Evolutionary conservation across 768 basidiomycete genomes (phyloP), one percentile per base, ranked within the genome.

Genomic region (Candolleomyces eurysporus): DNA sequence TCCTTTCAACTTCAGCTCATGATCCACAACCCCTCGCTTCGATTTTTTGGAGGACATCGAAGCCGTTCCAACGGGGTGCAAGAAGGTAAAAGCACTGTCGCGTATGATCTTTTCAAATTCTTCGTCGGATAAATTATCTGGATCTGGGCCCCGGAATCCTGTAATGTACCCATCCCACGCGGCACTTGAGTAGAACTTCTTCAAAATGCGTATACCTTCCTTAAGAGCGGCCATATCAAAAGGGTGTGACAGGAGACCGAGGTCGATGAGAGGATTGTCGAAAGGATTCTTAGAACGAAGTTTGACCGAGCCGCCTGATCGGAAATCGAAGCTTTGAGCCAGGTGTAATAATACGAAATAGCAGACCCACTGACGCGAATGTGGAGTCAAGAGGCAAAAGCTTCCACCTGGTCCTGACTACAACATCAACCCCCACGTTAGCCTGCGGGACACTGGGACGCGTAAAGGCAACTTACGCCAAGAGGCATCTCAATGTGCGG

Each of bases 1-100:
- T 0, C 73, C 73, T 61, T 79, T 78, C 9, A 80, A 74, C 22
- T 56, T 60, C 45, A 81, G 64, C 57, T 77, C 69, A 4, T 76
- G 71, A 62, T 78, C 72, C 3, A 78, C 72, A 9, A 78, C 79
- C 1, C 77, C 78, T 19, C 53, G 65, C 4, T 61, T 53, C 0
- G 73, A 68, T n/a, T 58, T 58, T 40, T 59, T 56, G 0, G 70
- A 60, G 2, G 74, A 73, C 72, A 78, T 75, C 13, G 62, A 61
- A 4, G 76, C 73, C 1, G 73, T 74, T 3, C 75, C 70, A 8
- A 69, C 68, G 11, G 72, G 69, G 66, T 79, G 79, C 36, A 64
- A 67, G 13, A 70, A 60, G 0, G 73, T 67, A 8, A 54, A 42
- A 4, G 64, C 61, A 32, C 56, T 65, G 7, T 61, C 49, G 3